Evolutionary conservation across 2,329 filamentous ascomycete species (phyloP), one percentile per base, ranked within the genome.

Genomic region (Calonectria naviculata): DNA sequence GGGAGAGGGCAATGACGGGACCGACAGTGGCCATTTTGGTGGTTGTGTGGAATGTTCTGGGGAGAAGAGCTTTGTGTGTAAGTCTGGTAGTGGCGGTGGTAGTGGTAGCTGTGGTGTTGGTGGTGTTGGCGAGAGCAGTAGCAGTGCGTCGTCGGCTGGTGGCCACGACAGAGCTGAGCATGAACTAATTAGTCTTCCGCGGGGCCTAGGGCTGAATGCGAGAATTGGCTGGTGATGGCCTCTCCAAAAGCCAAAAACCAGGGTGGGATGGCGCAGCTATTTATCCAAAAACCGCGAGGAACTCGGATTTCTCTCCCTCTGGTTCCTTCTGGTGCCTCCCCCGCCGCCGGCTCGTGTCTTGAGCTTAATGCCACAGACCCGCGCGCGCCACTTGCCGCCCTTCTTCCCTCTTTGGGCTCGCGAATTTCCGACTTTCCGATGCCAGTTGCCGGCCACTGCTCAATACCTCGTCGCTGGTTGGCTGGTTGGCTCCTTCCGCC

Each of bases 1-100:
- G 86, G n/a, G 86, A 86, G 24, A 88, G 80, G n/a, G 84, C 85
- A 75, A 88, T 80, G 12, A 87, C 84, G 15, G 86, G 84, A 9
- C 80, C 86, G 60, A 86, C 76, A 41, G 77, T 76, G 21, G 83
- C 71, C 85, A 87, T 87, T 26, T 68, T 80, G 68, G 65, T 34
- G 21, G 62, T 60, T 21, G 65, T 65, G 15, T 71, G 63, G 60
- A 28, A 36, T 2, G 67, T 67, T 60, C 29, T 60, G 24, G 65
- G 62, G 26, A 47, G n/a, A 46, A 65, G 64, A 26, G 21, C 36
- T 21, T 41, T 56, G 58, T 2, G 47, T 31, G 41, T 31, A 64
- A 68, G 44, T 46, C 52, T 41, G 34, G 46, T 24, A 49, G 10
- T 26, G n/a, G 26, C 13, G 5, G 34, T 41, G 24, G 6, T 49